A percentile compares a stretch with the other conserved stretches of the same genome.
phyloP scores from a whole-genome alignment of 768 basidiomycete species.

The Nevesoporus exiguus region DNA sequence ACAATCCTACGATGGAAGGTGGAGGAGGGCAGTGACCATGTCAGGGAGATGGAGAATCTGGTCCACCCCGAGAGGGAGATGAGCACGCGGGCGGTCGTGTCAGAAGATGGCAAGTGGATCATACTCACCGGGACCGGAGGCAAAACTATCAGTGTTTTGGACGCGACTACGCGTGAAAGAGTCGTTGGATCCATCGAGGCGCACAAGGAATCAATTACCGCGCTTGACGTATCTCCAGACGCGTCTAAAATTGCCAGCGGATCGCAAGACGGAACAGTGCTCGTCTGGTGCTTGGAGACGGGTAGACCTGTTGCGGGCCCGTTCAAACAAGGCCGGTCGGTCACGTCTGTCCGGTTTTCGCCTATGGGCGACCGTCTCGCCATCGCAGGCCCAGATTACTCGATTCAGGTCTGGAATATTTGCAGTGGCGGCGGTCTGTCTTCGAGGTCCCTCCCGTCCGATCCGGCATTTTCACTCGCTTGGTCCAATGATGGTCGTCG shows the following conservation, averaged over 20 bases:
- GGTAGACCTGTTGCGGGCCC: conserved; percentile 15
- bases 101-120: conserved; percentile 19
- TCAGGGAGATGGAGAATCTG: not conserved
- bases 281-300: conserved; percentile 21
- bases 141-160: conserved; percentile 9
- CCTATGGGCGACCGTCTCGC: conserved; percentile 20
- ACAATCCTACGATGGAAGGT: conserved; percentile 7
- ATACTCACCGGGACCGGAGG: not conserved
- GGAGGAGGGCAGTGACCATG: not conserved
- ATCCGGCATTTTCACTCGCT: conserved; percentile 13
- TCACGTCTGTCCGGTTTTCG: conserved; percentile 22
- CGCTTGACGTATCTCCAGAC: conserved; percentile 22
- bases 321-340: conserved; percentile 6
- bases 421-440: not conserved
- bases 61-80: not conserved
- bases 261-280: conserved; percentile 18
- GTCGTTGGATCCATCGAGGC: conserved; percentile 6
- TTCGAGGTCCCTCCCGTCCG: not conserved
- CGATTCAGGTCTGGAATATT: conserved; percentile 10
- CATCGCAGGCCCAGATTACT: conserved; percentile 1
- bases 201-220: conserved; percentile 14
- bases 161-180: conserved; percentile 2
- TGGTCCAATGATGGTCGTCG: conserved; percentile 18
- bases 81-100: not conserved
- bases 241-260: conserved; percentile 21